A percentile compares a stretch with the other conserved stretches of the same genome.
Conservation (phyloP, 1,284 basidiomycete genomes). For the Ceratobasidium sp. region DNA sequence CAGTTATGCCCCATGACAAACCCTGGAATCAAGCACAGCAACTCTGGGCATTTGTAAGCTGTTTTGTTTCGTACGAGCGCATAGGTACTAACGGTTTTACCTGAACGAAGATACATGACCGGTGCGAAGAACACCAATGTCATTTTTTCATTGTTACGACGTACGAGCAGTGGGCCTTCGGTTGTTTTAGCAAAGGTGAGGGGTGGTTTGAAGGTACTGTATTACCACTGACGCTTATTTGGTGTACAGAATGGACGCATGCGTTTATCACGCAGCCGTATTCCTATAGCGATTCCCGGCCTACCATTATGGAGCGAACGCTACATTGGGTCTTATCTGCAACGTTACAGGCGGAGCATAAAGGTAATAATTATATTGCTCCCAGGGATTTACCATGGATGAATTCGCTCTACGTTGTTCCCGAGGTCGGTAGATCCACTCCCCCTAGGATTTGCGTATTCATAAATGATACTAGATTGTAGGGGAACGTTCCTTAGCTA, state of each 20-base stretch:
- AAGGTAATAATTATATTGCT: conserved; percentile 27
- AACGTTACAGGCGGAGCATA: conserved; percentile 34
- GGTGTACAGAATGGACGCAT: conserved; percentile 8
- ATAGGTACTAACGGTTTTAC: not conserved
- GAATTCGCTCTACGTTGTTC: conserved; percentile 32
- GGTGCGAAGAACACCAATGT: conserved; percentile 37
- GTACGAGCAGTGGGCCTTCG: conserved; percentile 39
- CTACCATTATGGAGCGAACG: conserved; percentile 34
- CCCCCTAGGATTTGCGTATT: not conserved
- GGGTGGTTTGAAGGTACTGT: not conserved
- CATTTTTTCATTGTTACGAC: conserved; percentile 37
- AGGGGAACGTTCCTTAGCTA: conserved; percentile 26
- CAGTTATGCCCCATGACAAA: conserved; percentile 14
- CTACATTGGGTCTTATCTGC: conserved; percentile 38
- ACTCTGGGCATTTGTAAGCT: conserved; percentile 37
- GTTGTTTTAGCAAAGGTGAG: conserved; percentile 39
- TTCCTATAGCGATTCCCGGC: conserved; percentile 20
- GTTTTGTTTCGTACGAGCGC: not conserved
- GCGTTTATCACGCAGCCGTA: conserved; percentile 31
- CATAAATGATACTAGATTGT: conserved; percentile 9
- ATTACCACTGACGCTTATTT: no score
- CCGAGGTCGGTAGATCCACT: conserved; percentile 9
- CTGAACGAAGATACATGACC: conserved; percentile 30
- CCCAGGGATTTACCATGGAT: conserved; percentile 35
- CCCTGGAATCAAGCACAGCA: conserved; percentile 36